Conservation (phyloP, 2,329 filamentous ascomycete species). For the Ceratocystis destructans region DNA sequence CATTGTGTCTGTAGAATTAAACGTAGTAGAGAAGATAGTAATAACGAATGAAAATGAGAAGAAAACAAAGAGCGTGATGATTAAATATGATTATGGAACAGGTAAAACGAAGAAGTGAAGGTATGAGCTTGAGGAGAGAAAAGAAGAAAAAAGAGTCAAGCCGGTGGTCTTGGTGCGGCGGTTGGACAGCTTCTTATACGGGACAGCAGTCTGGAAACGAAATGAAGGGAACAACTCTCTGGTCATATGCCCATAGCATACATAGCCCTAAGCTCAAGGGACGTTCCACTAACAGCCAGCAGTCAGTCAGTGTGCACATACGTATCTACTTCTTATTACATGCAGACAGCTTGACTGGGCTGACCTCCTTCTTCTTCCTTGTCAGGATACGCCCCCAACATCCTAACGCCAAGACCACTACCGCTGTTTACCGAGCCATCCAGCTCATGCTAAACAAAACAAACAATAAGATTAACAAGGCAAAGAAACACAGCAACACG, state of each 20-base stretch:
- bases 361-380: neutral
- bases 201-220: neutral
- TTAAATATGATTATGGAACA: neutral
- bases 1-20: constrained; percentile 27
- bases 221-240: neutral
- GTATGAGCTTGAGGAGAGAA: neutral
- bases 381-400: neutral
- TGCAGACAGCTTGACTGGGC: neutral
- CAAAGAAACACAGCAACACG: neutral
- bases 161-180: neutral
- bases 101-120: neutral
- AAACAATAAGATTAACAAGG: neutral
- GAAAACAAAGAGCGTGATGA: neutral
- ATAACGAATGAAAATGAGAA: neutral
- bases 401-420: neutral
- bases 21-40: constrained; percentile 14
- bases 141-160: neutral
- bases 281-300: neutral
- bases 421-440: neutral
- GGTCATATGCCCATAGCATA: neutral
- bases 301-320: neutral
- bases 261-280: neutral
- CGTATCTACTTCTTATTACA: neutral
- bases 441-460: neutral
- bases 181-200: neutral